Conservation (phyloP, 129 eudicot species). For the Artemisia annua region DNA sequence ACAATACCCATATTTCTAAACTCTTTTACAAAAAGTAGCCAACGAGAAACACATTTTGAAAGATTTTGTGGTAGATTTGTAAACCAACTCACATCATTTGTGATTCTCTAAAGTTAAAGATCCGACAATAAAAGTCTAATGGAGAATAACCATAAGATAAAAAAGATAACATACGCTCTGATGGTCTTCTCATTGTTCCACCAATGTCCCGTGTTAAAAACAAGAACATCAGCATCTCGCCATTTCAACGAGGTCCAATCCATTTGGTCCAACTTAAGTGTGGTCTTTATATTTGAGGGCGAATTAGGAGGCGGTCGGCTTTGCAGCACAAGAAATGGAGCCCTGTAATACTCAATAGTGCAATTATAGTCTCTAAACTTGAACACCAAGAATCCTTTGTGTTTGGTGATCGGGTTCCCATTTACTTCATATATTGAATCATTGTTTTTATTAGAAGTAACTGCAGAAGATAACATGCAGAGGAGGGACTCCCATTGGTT, state of each 20-base stretch:
- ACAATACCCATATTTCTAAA: neutral
- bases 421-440: constrained; percentile 81
- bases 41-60: neutral
- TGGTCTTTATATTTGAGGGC: constrained; percentile 46
- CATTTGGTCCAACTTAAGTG: constrained; percentile 71
- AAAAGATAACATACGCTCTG: constrained; percentile 51
- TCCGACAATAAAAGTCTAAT: neutral
- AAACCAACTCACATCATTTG: neutral
- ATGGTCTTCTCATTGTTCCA: constrained; percentile 96
- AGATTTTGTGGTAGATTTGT: neutral
- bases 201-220: constrained; percentile 97
- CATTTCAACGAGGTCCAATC: constrained; percentile 84
- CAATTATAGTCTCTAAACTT: constrained; percentile 75
- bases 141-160: neutral
- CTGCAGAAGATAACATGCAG: constrained; percentile 77
- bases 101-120: neutral
- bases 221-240: constrained; percentile 75
- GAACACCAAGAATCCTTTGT: constrained; percentile 88
- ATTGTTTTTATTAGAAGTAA: constrained; percentile 39
- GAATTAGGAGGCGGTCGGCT: constrained; percentile 74
- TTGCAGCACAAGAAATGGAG: constrained; percentile 89
- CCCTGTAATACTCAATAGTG: constrained; percentile 87
- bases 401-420: constrained; percentile 93
- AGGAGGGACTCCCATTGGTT: constrained; percentile 96
- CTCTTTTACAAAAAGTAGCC: neutral